phyloP scores from a whole-genome alignment of 805 yeast genomes.

The Ogataea populi-albae region DNA sequence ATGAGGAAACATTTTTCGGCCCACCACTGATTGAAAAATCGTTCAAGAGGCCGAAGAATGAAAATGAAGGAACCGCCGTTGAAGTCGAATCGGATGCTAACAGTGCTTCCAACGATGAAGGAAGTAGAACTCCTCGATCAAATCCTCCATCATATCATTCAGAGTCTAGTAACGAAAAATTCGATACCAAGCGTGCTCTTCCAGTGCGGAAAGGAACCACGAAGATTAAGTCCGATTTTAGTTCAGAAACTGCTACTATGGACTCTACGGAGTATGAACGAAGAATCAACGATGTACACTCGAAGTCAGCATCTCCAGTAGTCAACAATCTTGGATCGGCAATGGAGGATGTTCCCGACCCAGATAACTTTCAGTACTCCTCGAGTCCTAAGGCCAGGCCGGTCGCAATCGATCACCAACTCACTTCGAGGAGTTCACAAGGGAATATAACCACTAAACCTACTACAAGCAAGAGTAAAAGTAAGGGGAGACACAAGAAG shows the following conservation, averaged over 20 bases:
- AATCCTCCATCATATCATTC: constrained; percentile 31
- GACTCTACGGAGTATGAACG: constrained; percentile 22
- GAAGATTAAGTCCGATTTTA: constrained; percentile 2
- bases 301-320: constrained; percentile 10
- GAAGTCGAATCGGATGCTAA: neutral
- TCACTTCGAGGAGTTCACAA: too few species aligned
- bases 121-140: constrained; percentile 21
- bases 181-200: too few species aligned
- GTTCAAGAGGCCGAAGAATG: constrained; percentile 1
- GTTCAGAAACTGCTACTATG: constrained; percentile 6
- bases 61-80: neutral
- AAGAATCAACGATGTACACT: constrained; percentile 9
- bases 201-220: too few species aligned
- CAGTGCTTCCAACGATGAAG: neutral
- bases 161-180: constrained; percentile 5
- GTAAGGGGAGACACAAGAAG: too few species aligned
- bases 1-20: constrained; percentile 63
- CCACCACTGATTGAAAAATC: constrained; percentile 25
- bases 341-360: neutral
- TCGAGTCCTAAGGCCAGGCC: too few species aligned
- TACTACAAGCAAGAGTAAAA: too few species aligned
- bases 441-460: too few species aligned
- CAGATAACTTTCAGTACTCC: too few species aligned
- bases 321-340: constrained; percentile 1
- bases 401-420: too few species aligned